Percentiles rank a stretch among this genome's conserved stretches.
Evolutionary conservation across 1,284 basidiomycete species (phyloP).

Genomic region (Leccinum holopus): DNA sequence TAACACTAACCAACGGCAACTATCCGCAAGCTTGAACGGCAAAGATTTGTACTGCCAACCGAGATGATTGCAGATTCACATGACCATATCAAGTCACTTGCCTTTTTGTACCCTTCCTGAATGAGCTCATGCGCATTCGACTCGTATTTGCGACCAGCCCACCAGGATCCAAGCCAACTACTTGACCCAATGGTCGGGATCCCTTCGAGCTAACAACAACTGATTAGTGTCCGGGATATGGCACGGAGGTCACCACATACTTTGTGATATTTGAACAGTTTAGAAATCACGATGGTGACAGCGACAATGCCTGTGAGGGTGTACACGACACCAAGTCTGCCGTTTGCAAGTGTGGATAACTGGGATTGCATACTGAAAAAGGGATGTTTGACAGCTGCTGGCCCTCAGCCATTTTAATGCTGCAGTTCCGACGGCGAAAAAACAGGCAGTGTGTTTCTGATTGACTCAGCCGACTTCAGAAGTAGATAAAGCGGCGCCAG

Average conservation of each 20-base stretch:
- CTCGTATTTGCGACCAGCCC: constrained; percentile 7
- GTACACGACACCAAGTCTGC: neutral
- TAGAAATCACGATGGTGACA: neutral
- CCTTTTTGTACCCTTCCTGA: constrained; percentile 22
- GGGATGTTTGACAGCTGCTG: neutral
- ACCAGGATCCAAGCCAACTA: constrained; percentile 15
- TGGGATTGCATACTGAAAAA: constrained; percentile 1
- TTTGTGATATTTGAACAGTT: neutral
- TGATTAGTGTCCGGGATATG: too few relatives aligned
- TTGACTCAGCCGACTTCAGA: too few relatives aligned
- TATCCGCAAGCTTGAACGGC: constrained; percentile 42
- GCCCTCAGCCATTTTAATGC: neutral
- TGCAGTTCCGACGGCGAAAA: too few relatives aligned
- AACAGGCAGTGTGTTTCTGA: too few relatives aligned
- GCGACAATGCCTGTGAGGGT: neutral
- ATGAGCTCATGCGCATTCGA: constrained; percentile 9
- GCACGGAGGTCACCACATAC: too few relatives aligned
- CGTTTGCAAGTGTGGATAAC: neutral
- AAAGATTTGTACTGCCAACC: constrained; percentile 20
- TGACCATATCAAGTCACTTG: neutral
- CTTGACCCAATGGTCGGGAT: constrained; percentile 21
- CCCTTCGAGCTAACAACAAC: too few relatives aligned
- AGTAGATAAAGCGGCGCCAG: too few relatives aligned
- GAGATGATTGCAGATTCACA: neutral
- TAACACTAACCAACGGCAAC: constrained; percentile 41